These are phyloP conservation scores for Rhododendron ferrugineum DNA, from an alignment of 148 eudicot genomes.

Conservation along the genomic window DNA sequence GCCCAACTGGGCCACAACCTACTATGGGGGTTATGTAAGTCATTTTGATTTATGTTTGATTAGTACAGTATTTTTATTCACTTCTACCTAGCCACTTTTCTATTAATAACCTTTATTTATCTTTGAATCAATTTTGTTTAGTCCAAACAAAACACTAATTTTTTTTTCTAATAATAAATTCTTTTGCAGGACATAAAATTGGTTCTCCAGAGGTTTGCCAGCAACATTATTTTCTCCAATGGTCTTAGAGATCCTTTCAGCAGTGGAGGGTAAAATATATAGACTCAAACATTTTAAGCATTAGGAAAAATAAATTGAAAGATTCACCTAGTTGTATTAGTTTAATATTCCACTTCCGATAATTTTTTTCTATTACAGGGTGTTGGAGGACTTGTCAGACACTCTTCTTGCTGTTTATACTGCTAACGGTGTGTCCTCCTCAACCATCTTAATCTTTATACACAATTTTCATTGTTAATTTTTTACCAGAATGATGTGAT, in stretches of 20 bases:
- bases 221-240: constrained; percentile 61
- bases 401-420: constrained; percentile 29
- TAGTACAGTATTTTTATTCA: no score
- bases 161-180: not conserved
- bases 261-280: constrained; percentile 33
- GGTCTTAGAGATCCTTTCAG: constrained; percentile 54
- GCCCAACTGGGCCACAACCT: constrained; percentile 26
- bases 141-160: not conserved
- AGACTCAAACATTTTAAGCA: not conserved
- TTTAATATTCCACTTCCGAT: not conserved
- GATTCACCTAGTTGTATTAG: not conserved
- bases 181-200: constrained; percentile 33
- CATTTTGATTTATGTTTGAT: no score
- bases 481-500: not conserved
- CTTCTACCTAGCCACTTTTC: no score
- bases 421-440: constrained; percentile 17
- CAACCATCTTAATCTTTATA: not conserved
- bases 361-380: constrained; percentile 17
- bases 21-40: constrained; percentile 28
- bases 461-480: not conserved
- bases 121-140: not conserved
- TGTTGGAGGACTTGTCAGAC: constrained; percentile 37
- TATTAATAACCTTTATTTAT: no score
- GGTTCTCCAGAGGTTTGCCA: constrained; percentile 34
- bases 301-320: not conserved